These are phyloP conservation scores for Daldinia grandis DNA, from an alignment of 495 filamentous ascomycete genomes.

Conservation along the genomic window DNA sequence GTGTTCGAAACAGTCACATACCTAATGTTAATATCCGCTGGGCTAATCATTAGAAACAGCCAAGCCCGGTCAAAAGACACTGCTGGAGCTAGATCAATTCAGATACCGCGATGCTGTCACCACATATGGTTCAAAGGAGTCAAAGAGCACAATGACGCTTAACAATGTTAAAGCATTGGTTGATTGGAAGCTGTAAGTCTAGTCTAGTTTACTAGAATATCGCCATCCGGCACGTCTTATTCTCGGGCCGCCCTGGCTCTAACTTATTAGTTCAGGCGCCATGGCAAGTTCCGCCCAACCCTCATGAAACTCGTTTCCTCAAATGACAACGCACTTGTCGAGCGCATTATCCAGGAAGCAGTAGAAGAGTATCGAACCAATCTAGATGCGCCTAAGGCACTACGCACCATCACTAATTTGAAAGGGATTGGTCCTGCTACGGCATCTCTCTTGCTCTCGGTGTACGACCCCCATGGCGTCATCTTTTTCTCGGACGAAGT, in stretches of 20 bases:
- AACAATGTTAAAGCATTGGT: slow-evolving; percentile 64
- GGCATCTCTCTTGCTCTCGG: slow-evolving; percentile 72
- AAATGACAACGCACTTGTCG: slow-evolving; percentile 59
- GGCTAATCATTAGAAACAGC: slow-evolving; percentile 37
- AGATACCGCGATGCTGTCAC: slow-evolving; percentile 55
- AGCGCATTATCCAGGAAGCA: slow-evolving; percentile 58
- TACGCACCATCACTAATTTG: slow-evolving; percentile 59
- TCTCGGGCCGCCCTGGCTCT: slow-evolving; percentile 9
- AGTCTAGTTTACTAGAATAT: slow-evolving; percentile 22
- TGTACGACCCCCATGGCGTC: slow-evolving; percentile 62
- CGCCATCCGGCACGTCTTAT: background rate
- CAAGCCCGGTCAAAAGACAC: slow-evolving; percentile 54
- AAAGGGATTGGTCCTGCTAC: slow-evolving; percentile 77
- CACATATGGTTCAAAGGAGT: slow-evolving; percentile 46
- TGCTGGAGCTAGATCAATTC: slow-evolving; percentile 58
- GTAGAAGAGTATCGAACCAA: slow-evolving; percentile 57
- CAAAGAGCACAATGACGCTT: slow-evolving; percentile 46
- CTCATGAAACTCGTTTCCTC: slow-evolving; percentile 70
- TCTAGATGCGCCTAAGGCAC: slow-evolving; percentile 57
- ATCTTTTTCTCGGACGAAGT: slow-evolving; percentile 83
- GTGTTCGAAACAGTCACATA: slow-evolving; percentile 14
- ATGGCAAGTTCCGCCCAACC: slow-evolving; percentile 74
- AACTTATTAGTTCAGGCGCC: slow-evolving; percentile 51
- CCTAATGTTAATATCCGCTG: background rate
- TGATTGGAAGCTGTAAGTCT: slow-evolving; percentile 79